Evolutionary conservation across 2,329 filamentous ascomycete genomes (phyloP).

Genomic region (Mariannaea sp.): DNA sequence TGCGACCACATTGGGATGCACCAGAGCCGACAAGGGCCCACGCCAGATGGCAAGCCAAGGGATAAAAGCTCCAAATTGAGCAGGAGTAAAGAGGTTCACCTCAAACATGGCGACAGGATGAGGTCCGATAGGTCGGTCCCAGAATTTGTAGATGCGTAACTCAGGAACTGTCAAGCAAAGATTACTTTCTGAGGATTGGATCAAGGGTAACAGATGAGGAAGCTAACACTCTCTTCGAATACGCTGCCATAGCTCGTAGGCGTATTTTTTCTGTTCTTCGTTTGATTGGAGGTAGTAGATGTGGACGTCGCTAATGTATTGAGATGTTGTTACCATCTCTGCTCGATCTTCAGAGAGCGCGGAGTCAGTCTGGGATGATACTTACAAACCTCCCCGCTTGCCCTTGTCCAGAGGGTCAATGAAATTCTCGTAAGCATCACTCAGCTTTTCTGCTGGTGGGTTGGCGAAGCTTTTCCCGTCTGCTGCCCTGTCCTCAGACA

Average conservation of each 20-base stretch:
- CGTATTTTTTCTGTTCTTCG: constrained; percentile 66
- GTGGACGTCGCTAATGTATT: constrained; percentile 69
- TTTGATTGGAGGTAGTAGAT: constrained; percentile 78
- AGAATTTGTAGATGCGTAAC: constrained; percentile 78
- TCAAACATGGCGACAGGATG: constrained; percentile 91
- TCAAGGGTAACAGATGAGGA: accelerated
- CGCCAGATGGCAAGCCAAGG: constrained; percentile 83
- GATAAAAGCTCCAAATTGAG: constrained; percentile 87
- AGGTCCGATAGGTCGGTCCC: constrained; percentile 77
- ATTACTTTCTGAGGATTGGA: background rate
- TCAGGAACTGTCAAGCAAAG: constrained; percentile 68
- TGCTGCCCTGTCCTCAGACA: constrained; percentile 62
- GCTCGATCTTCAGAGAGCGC: background rate
- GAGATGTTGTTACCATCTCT: background rate
- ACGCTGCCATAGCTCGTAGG: constrained; percentile 74
- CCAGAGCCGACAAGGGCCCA: constrained; percentile 75
- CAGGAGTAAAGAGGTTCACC: constrained; percentile 83
- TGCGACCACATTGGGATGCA: constrained; percentile 81
- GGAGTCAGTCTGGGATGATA: constrained; percentile 18
- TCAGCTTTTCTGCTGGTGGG: constrained; percentile 62
- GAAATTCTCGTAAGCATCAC: constrained; percentile 73
- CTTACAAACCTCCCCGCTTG: constrained; percentile 71
- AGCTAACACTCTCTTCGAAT: constrained; percentile 77
- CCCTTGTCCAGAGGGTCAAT: constrained; percentile 69
- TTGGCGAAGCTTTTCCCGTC: constrained; percentile 83